Base-by-base conservation (phyloP, 2,329 filamentous ascomycete species). In the Bipolaris oryzae region DNA sequence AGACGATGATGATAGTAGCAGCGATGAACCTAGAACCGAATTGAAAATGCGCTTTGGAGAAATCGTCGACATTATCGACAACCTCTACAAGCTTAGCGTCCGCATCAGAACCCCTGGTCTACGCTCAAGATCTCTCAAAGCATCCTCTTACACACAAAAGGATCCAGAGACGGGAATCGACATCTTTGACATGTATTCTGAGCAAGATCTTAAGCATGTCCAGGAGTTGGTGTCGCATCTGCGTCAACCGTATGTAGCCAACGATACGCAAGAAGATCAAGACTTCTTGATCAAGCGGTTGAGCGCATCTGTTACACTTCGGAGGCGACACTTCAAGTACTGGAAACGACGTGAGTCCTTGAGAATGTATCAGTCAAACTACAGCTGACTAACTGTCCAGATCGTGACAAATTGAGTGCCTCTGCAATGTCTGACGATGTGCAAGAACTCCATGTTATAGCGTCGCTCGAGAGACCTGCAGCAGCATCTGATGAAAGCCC, bases 251-350 rank as follows among this genome's bases (percentile, higher is more conserved):
- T 50, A 71, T 28, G 34, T 34, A 15, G 39, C 21, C 1, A 53
- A 62, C 0, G 50, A 62, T 5, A 18, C 37, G 1, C 39, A 60
- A 5, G 48, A 43, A 15, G 61, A 66, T 5, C 55, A 69, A 44
- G 67, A 69, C 7, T 65, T 58, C 28, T 55, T 76, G 15, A 53
- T 66, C 11, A 49, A 54, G 7, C 69, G 74, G 10, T 49, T 76
- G 13, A 68, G 68, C 48, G 66, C 61, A 21, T 64, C 68, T 1
- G 67, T 76, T 16, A 76, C 74, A 0, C 64, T 73, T 21, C 70
- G 74, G 21, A 65, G 74, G 38, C 67, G 74, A 7, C 73, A 76
- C 34, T 76, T 76, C 58, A 75, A 73, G 53, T 76, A 76, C 20
- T 76, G 74, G 74, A 69, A 67, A 46, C 60, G 73, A 53, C 70